Base-by-base conservation (phyloP, 805 yeast genomes). In the Jamesozyma spencerorum region DNA sequence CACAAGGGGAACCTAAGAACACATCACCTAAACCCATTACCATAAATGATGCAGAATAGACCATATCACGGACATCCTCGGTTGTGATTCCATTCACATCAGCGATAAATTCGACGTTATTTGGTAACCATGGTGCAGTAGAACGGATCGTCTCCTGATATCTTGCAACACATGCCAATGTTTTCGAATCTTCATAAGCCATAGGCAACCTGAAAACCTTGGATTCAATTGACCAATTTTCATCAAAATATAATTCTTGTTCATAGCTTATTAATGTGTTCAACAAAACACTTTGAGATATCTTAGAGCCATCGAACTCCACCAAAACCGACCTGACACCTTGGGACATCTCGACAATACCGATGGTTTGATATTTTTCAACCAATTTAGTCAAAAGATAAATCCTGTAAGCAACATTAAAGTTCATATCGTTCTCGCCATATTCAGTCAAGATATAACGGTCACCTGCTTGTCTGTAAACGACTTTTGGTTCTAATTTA, bases 21-120 rank as follows among this genome's bases (percentile, higher is more conserved):
- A 92, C 97, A 64, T 92, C 98, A 58, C 97, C 98, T 39, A 90
- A 75, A 41, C 97, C 98, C 47, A 90, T 69, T 5, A 92, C 97
- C 66, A 92, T 69, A 71, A 82, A 92, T 57, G 88, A 73, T 4
- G 97, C 97, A 34, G 83, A 68, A 66, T 87, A 90, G 57, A 92
- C 64, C 81, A 90, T 79, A 51, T 85, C 85, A 46, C 79, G 71
- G 40, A 92, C 90, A 39, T 77, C 83, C 10, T 75, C 68, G 51
- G 95, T 78, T 42, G 73, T 74, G 33, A 92, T 71, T 18, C 81
- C 92, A 61, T 92, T 90, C 46, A 88, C 87, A 50, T 78, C 76
- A 27, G 95, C 94, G 63, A 90, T 76, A 66, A 92, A 90, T 62
- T 90, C 98, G 47, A 92, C 96, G 56, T 90, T 90, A 69, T 87